These are phyloP conservation scores for Phytophthora capsici DNA, from an alignment of 352 stramenopile species.

Conservation along the genomic window DNA sequence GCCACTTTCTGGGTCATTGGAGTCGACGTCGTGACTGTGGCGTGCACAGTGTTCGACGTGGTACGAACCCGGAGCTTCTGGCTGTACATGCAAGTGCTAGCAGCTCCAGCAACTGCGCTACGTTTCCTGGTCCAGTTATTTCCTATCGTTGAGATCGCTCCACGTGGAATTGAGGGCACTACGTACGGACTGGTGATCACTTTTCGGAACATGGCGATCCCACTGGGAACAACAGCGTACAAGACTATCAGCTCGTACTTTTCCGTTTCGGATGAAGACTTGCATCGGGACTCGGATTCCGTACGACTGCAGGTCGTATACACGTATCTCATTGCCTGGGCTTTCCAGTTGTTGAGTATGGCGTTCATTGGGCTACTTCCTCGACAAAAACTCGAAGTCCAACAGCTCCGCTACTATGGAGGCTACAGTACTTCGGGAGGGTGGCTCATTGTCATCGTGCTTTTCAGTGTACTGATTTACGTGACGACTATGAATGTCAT, in stretches of 20 bases:
- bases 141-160: conserved; percentile 64
- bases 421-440: conserved; percentile 54
- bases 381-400: conserved; percentile 66
- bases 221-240: conserved; percentile 44
- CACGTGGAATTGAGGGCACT: conserved; percentile 60
- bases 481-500: conserved; percentile 51
- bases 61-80: conserved; percentile 59
- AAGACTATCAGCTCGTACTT: conserved; percentile 58
- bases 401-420: conserved; percentile 70
- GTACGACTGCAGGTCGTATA: conserved; percentile 55
- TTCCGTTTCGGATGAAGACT: conserved; percentile 37
- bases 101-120: conserved; percentile 47
- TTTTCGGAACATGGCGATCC: conserved; percentile 68
- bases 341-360: conserved; percentile 54
- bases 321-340: conserved; percentile 57
- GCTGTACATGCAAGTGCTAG: conserved; percentile 59
- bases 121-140: conserved; percentile 62
- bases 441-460: conserved; percentile 43
- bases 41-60: conserved; percentile 58
- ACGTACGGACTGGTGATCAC: conserved; percentile 68
- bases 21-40: conserved; percentile 57
- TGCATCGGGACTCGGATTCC: conserved; percentile 27
- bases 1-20: conserved; percentile 61
- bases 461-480: conserved; percentile 49
- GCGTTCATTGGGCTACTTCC: conserved; percentile 54